These are phyloP conservation scores for Blastobotrys chiropterorum DNA, from an alignment of 805 yeast genomes.

Conservation along the genomic window DNA sequence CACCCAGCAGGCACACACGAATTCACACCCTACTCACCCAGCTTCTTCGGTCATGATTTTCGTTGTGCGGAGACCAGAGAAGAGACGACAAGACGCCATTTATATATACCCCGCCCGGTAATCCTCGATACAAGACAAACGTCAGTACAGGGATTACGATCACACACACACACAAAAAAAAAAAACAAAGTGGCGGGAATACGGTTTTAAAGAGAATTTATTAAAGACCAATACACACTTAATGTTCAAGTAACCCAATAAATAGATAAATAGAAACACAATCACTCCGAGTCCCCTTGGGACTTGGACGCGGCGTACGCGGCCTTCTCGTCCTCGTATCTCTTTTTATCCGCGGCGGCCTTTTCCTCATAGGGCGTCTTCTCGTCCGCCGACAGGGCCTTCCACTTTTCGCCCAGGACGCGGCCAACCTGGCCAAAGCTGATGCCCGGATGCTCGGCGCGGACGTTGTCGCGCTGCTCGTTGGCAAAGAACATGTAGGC, in stretches of 20 bases:
- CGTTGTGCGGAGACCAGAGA: too few relatives aligned
- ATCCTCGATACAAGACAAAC: background rate
- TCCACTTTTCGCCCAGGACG: slow-evolving; percentile 94
- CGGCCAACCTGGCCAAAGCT: slow-evolving; percentile 92
- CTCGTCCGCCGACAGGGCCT: slow-evolving; percentile 74
- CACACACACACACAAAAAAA: background rate
- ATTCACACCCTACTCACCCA: background rate
- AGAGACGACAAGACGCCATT: background rate
- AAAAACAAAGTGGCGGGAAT: background rate
- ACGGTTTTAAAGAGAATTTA: background rate
- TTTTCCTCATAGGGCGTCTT: slow-evolving; percentile 86
- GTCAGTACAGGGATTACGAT: background rate
- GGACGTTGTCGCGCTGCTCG: slow-evolving; percentile 92
- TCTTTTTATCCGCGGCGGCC: slow-evolving; percentile 94
- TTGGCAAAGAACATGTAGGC: slow-evolving; percentile 99
- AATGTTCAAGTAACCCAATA: background rate
- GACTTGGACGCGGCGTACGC: slow-evolving; percentile 44
- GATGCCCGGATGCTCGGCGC: slow-evolving; percentile 95
- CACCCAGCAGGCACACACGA: background rate
- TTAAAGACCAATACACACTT: background rate
- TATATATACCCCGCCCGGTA: background rate
- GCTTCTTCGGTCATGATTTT: background rate
- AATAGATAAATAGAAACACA: background rate
- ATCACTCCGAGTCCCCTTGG: background rate
- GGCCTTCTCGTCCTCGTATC: slow-evolving; percentile 95